phyloP scores from a whole-genome alignment of 1,284 basidiomycete species.

The Hemileia vastatrix region DNA sequence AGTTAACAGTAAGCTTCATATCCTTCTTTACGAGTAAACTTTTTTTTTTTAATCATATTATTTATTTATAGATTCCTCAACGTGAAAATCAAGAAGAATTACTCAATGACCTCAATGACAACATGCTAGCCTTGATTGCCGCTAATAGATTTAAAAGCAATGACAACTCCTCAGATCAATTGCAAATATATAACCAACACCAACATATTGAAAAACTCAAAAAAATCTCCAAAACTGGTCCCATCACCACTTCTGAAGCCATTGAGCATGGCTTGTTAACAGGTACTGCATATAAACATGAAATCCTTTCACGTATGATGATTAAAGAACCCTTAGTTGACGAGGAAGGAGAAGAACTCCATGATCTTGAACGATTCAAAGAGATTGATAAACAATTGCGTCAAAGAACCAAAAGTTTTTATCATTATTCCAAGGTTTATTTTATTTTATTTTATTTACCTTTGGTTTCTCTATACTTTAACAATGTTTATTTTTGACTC shows the following conservation, averaged over 20 bases:
- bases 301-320: slow-evolving; percentile 35
- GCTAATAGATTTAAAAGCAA: slow-evolving; percentile 30
- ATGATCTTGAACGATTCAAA: slow-evolving; percentile 19
- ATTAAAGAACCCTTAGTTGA: slow-evolving; percentile 28
- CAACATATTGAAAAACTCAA: slow-evolving; percentile 36
- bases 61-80: slow-evolving; percentile 27
- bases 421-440: slow-evolving; percentile 32
- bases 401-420: slow-evolving; percentile 30
- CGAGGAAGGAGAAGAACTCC: slow-evolving; percentile 30
- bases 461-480: not conserved
- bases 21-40: not conserved
- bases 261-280: slow-evolving; percentile 42
- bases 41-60: not conserved
- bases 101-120: slow-evolving; percentile 35
- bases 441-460: no score
- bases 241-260: slow-evolving; percentile 44
- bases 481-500: not conserved
- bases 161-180: slow-evolving; percentile 28
- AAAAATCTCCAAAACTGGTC: slow-evolving; percentile 41
- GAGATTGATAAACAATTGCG: slow-evolving; percentile 13
- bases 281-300: slow-evolving; percentile 42
- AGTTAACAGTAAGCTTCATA: slow-evolving; percentile 26
- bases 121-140: slow-evolving; percentile 34
- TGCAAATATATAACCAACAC: no score
- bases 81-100: slow-evolving; percentile 36